These are phyloP conservation scores for Nemania sp. DNA, from an alignment of 2,329 filamentous ascomycete species.

Conservation along the genomic window DNA sequence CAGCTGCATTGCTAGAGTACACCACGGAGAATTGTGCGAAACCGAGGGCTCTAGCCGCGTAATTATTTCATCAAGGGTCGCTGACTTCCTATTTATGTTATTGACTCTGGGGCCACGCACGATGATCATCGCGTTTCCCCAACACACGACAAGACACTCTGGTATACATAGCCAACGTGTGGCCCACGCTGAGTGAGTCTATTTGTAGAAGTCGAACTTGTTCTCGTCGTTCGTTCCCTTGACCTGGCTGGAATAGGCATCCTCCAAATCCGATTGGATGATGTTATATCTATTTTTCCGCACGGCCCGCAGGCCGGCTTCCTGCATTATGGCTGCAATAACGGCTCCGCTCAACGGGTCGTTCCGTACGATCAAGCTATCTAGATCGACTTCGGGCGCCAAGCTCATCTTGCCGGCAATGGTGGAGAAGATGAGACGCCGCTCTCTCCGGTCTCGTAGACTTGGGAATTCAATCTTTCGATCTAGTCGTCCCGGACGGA, in stretches of 20 bases:
- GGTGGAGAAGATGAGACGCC: constrained; percentile 95
- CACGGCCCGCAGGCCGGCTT: constrained; percentile 90
- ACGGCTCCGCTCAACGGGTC: constrained; percentile 94
- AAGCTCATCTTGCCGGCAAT: constrained; percentile 97
- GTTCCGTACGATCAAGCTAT: constrained; percentile 94
- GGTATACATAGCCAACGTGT: neutral
- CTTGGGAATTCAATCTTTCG: constrained; percentile 99
- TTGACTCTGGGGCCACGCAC: too few relatives aligned
- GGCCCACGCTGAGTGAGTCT: constrained; percentile 38
- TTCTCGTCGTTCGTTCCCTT: constrained; percentile 72
- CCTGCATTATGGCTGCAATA: constrained; percentile 99
- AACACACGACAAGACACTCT: too few relatives aligned
- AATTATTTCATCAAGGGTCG: neutral
- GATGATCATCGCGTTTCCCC: too few relatives aligned
- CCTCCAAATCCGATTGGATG: constrained; percentile 94
- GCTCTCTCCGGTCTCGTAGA: constrained; percentile 89
- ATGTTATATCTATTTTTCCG: constrained; percentile 99
- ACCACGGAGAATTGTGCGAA: constrained; percentile 11
- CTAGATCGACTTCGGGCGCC: constrained; percentile 93
- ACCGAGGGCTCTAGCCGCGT: neutral
- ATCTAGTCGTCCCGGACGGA: constrained; percentile 93
- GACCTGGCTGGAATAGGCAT: constrained; percentile 95
- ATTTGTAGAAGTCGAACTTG: constrained; percentile 94
- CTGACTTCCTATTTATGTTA: too few relatives aligned
- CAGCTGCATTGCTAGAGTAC: constrained; percentile 26